Conservation (phyloP, 2,329 filamentous ascomycete genomes). For the Ceratocystiopsis minuta region DNA sequence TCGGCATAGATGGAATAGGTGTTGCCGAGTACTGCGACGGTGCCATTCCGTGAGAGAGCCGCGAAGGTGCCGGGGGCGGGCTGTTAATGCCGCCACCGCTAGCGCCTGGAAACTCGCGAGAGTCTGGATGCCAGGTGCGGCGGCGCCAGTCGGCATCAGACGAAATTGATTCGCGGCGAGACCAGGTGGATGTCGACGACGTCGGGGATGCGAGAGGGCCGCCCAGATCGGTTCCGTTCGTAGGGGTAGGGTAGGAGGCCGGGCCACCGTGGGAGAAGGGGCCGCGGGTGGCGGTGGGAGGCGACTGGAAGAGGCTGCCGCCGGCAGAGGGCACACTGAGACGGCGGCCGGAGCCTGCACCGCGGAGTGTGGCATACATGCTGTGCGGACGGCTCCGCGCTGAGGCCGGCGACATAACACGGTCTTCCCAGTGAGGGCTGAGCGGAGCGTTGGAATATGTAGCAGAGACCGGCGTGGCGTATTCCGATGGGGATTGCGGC, state of each 20-base stretch:
- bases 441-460: slow-evolving; percentile 61
- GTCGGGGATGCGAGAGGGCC: slow-evolving; percentile 43
- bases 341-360: slow-evolving; percentile 51
- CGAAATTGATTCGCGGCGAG: slow-evolving; percentile 45
- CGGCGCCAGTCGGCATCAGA: slow-evolving; percentile 65
- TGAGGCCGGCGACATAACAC: slow-evolving; percentile 54
- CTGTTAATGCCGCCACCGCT: no score
- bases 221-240: slow-evolving; percentile 19
- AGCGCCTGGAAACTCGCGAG: slow-evolving; percentile 33
- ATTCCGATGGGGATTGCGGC: slow-evolving; percentile 45
- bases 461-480: slow-evolving; percentile 67
- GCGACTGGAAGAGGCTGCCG: slow-evolving; percentile 18
- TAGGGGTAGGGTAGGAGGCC: no score
- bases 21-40: no score
- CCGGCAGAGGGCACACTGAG: slow-evolving; percentile 61
- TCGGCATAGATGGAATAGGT: slow-evolving; percentile 22
- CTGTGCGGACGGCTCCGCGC: slow-evolving; percentile 51
- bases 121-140: slow-evolving; percentile 81
- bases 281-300: slow-evolving; percentile 10
- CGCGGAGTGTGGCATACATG: slow-evolving; percentile 46
- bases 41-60: no score
- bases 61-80: no score
- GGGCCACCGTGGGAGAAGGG: no score
- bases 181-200: slow-evolving; percentile 38
- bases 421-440: slow-evolving; percentile 57